Evolutionary conservation across 1,284 basidiomycete genomes (phyloP), one percentile per base, ranked within the genome.

Genomic region (Apiotrichum laibachii): DNA sequence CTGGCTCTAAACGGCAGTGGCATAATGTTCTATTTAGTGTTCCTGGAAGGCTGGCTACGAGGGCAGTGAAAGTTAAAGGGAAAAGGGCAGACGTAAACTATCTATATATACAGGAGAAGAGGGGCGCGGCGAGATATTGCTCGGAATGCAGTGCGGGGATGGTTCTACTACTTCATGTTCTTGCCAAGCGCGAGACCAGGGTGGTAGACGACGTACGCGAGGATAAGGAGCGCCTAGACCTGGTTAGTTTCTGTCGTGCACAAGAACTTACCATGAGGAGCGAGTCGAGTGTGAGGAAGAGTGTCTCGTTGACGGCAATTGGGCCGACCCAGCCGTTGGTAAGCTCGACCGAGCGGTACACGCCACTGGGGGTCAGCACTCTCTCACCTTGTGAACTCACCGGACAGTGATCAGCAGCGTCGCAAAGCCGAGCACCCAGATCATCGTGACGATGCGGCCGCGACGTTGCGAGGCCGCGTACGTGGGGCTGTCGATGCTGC

Each of bases 321-420:
- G 64, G 63, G 16, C 76, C 74, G 7, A 42, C 59, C 76, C 75
- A 77, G 0, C 75, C 75, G 46, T 72, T 59, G 11, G 68, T 47
- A 9, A 79, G 63, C 59, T 79, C 77, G 54, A 74, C 66, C 0
- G 72, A 69, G 50, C 78, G 72, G 57, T 72, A 79, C 21, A 77
- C 66, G 13, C 71, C 70, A 60, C 72, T 74, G 52, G 33, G 26
- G 2, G 40, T 35, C 37, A 18, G 13, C 16, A 35, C 26, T n/a
- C 37, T 45, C 10, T 16, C 35, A 22, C 8, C 18, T n/a, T 13
- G 35, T 22, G 45, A 37, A 55, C 71, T 53, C 45, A 69, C 66
- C 76, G 65, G 53, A 72, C 67, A 50, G 72, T 66, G 47, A 76
- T 67, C 53, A 73, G 65, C 16, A 76, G 37, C 11, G 75, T 72